Conservation (phyloP, 495 filamentous ascomycete genomes). For the Daldinia bambusicola region DNA sequence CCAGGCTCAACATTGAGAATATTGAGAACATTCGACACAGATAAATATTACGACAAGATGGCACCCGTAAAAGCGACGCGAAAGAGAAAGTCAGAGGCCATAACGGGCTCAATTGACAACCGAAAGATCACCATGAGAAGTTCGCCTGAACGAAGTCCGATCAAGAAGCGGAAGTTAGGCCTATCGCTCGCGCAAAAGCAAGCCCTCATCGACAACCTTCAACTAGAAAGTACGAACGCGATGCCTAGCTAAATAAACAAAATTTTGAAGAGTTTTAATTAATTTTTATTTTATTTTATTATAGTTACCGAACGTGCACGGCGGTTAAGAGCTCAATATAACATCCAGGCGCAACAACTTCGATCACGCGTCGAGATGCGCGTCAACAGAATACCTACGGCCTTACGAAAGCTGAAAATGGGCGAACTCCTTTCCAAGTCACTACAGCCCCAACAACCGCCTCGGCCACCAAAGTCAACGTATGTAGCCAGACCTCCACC, state of each 20-base stretch:
- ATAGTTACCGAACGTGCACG: slow-evolving; percentile 91
- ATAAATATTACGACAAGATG: slow-evolving; percentile 55
- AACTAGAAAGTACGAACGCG: slow-evolving; percentile 81
- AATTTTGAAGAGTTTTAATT: slow-evolving; percentile 25
- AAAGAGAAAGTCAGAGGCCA: slow-evolving; percentile 70
- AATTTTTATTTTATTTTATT: slow-evolving; percentile 22
- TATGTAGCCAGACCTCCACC: slow-evolving; percentile 44
- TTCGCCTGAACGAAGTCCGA: slow-evolving; percentile 63
- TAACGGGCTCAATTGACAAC: slow-evolving; percentile 49
- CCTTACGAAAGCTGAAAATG: slow-evolving; percentile 83
- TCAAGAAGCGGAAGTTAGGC: slow-evolving; percentile 66
- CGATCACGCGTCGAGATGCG: slow-evolving; percentile 90
- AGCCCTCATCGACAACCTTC: slow-evolving; percentile 89
- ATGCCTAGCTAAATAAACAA: background rate
- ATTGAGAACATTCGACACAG: slow-evolving; percentile 5
- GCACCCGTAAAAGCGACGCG: slow-evolving; percentile 58
- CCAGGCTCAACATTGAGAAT: slow-evolving; percentile 16
- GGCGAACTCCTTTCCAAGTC: slow-evolving; percentile 74
- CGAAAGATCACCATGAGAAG: slow-evolving; percentile 55
- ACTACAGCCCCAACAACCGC: slow-evolving; percentile 32
- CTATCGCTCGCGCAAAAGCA: slow-evolving; percentile 86
- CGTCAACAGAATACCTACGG: slow-evolving; percentile 88
- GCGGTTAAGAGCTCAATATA: slow-evolving; percentile 90
- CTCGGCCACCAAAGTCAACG: slow-evolving; percentile 39
- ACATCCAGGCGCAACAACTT: slow-evolving; percentile 83